Base-by-base conservation (phyloP, 2,329 filamentous ascomycete species). In the Cordyceps pruinosa region DNA sequence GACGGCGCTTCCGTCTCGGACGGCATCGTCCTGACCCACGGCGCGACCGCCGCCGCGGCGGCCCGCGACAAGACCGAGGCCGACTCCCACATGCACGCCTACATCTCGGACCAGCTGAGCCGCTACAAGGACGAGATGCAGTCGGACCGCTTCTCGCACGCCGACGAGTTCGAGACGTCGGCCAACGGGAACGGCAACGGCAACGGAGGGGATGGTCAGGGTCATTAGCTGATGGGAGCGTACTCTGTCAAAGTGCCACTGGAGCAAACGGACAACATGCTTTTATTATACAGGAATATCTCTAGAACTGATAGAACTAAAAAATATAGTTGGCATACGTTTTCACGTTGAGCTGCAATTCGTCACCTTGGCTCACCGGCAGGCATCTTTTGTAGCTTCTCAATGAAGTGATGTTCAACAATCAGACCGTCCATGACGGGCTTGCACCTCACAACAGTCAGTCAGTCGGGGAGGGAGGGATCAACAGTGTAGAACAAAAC, bases 91-190 rank as follows among this genome's bases (percentile, higher is more conserved):
- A 83, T 96, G 66, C 86, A 89, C 60, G 81, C 84, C 62, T 96
- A 96, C 69, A 88, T 97, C 57, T 85, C 82, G 30, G 87, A 91
- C 61, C 88, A 96, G 73, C 77, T 97, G 58, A 80, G 87, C 70
- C 79, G 86, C 57, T 86, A 94, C 66, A 85, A 66, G 61, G 66
- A 68, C 25, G 67, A 70, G 21, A 64, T 63, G 52, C 51, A 57
- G 5, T 58, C 62, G 15, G 62, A 60, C 28, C 64, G 60, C 44
- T 66, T 66, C 25, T 66, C 61, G 17, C 64, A 70, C 12, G 74
- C 69, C 12, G 77, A 80, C 37, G 78, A 81, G 65, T 73, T 75
- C 61, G 78, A 81, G 66, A 71, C 77, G 10, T 70, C 70, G 57
- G 68, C 69, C 25, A 66, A 60, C 15, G 45, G 45, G 8, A 56